These are phyloP conservation scores for Hibiscus tridactylites DNA, from an alignment of 345 rosid species.

Conservation along the genomic window DNA sequence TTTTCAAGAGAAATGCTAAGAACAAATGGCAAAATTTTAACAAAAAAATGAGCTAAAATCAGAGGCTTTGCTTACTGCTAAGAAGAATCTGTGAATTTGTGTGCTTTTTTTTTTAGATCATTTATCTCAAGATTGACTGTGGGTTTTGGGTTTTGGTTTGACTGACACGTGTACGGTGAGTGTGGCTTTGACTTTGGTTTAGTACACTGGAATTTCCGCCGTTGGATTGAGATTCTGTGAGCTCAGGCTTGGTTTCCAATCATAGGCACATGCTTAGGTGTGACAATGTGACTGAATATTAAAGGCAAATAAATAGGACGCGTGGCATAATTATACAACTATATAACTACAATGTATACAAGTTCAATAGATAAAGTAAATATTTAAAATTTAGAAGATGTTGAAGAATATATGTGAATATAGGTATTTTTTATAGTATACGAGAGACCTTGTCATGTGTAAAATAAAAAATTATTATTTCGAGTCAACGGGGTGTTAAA, in stretches of 20 bases:
- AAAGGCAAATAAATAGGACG: background rate
- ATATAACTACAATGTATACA: too few species aligned
- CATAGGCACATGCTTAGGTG: too few species aligned
- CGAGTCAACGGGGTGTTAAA: too few species aligned
- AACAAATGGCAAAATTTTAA: background rate
- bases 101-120: background rate
- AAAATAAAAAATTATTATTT: too few species aligned
- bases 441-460: too few species aligned
- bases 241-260: background rate
- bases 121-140: background rate
- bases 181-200: background rate
- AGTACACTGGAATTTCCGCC: background rate
- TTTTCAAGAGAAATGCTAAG: background rate
- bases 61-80: background rate
- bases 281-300: background rate
- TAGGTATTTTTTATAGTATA: too few species aligned
- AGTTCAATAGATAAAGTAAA: too few species aligned
- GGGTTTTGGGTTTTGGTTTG: background rate
- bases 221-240: constrained; percentile 2
- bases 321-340: too few species aligned
- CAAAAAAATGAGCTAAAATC: background rate
- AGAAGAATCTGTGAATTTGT: background rate
- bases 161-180: constrained; percentile 3
- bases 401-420: too few species aligned
- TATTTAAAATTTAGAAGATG: too few species aligned